Evolutionary conservation across 2,329 filamentous ascomycete genomes (phyloP), one percentile per base, ranked within the genome.

Genomic region (Rasamsonia emersonii): DNA sequence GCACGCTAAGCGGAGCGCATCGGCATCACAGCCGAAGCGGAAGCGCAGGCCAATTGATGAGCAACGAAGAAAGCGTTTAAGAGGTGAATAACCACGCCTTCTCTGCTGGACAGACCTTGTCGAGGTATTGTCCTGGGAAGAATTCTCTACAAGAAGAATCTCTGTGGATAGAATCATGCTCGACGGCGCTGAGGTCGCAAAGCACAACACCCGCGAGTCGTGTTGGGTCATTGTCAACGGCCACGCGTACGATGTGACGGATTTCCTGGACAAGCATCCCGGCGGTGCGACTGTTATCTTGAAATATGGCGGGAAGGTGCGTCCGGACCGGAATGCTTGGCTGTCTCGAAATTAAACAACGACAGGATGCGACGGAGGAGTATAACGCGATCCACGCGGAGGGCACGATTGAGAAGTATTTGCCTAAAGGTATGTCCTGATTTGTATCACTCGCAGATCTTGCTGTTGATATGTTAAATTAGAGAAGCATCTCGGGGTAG

Each of bases 401-500:
- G 11, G 37, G 32, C 3, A 21, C 38, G 21, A 33, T 43, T 21
- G 31, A 30, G 18, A 30, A 39, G 18, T 24, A 16, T 11, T 26
- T 43, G 3, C 18, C 33, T n/a, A 28, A 10, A 24, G 23, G 23
- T 25, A n/a, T n/a, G n/a, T n/a, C n/a, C n/a, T n/a, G n/a, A n/a
- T n/a, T n/a, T n/a, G n/a, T n/a, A n/a, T n/a, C n/a, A n/a, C n/a
- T n/a, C n/a, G n/a, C n/a, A n/a, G n/a, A n/a, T n/a, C n/a, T 18
- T 18, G 16, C 14, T 17, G 9, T 4, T n/a, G 27, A 17, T 18
- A 14, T 29, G 14, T n/a, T n/a, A n/a, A n/a, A 18, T 17, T 29
- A 25, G 33, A 32, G 4, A 36, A 32, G 24, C 35, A 46, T 5
- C 36, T 43, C n/a, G 54, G 54, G 1, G 27, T 36, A 1, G 11